Percentiles rank a stretch among this genome's conserved stretches.
Conservation (phyloP, 148 eudicot species). For the Camellia japonica region DNA sequence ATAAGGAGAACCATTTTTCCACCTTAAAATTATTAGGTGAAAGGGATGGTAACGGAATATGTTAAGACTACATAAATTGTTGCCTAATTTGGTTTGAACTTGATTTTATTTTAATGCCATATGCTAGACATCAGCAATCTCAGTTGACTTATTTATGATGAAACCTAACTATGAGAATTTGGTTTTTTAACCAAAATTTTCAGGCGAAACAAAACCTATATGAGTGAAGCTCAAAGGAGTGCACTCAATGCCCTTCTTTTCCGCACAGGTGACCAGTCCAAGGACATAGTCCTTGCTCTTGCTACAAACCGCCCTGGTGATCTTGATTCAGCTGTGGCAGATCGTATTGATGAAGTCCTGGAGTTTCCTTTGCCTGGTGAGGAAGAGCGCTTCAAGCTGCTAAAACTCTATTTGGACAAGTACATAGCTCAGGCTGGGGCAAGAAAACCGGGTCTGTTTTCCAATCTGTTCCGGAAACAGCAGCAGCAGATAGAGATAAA, state of each 20-base stretch:
- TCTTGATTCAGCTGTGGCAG: constrained; percentile 96
- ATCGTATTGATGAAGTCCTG: constrained; percentile 93
- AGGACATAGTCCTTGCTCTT: constrained; percentile 92
- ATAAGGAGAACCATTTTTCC: too few relatives aligned
- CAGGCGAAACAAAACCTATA: constrained; percentile 96
- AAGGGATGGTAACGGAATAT: too few relatives aligned
- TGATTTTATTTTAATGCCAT: background rate
- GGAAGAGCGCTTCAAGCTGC: constrained; percentile 75
- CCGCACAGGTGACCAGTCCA: constrained; percentile 97
- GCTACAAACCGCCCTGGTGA: constrained; percentile 99
- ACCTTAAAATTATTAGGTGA: too few relatives aligned
- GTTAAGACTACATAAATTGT: background rate
- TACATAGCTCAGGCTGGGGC: constrained; percentile 84
- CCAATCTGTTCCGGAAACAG: constrained; percentile 50
- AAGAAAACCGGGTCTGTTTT: constrained; percentile 61
- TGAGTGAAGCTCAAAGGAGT: constrained; percentile 99
- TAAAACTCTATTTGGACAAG: constrained; percentile 85
- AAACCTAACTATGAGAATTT: background rate
- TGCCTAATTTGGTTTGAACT: background rate
- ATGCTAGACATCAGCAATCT: background rate
- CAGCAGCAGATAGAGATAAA: constrained; percentile 82
- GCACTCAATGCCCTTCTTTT: constrained; percentile 94
- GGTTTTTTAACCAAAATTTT: constrained; percentile 12
- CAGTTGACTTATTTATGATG: background rate
- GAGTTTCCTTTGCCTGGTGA: constrained; percentile 98